Base-by-base conservation (phyloP, 805 yeast species). In the Kodamaea jinghongensis region DNA sequence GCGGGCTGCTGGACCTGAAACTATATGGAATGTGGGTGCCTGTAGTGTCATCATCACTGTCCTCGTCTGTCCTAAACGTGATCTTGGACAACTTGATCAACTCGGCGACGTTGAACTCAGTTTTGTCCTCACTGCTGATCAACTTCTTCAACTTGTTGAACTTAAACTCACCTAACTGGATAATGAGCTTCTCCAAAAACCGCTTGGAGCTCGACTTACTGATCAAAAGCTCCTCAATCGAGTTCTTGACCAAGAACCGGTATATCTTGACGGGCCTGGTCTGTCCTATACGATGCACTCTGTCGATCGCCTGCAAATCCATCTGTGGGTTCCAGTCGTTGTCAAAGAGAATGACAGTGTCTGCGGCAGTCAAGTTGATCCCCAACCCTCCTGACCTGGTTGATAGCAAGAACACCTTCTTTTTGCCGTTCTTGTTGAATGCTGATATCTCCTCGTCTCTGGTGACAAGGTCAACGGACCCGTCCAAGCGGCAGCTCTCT, bases 321-420 rank as follows among this genome's bases (percentile, higher is more conserved):
- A 88, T 95, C 55, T 91, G 97, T 0, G 98, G 99, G 54, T 91
- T 91, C 96, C 97, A 91, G 56, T 91, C 99, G 41, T 88, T 84
- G 54, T 91, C 99, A 55, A 87, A 89, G 8, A 91, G 52, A 3
- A 91, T 77, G 1, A 93, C 98, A 1, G 95, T 82, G 48, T 93
- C 97, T 0, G 98, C 96, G 0, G 83, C 79, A 0, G 83, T 77
- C 40, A 91, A 67, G 54, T 91, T 91, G 31, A 91, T 78, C 4
- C 99, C 99, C 23, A 91, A 72, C 0, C 98, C 98, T 7, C 97
- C 99, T 1, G 98, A 91, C 46, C 98, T 71, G 0, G 99, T 93
- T 10, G 95, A 84, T 10, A 93, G 68, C 37, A 93, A 60, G 48
- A 91, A 91, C 1, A 89, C 71, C 30, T 58, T 17, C 54, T 56